Percentiles rank a stretch among this genome's conserved stretches.
Conservation (phyloP, 352 stramenopile genomes). For the Phytopythium kandeliae region DNA sequence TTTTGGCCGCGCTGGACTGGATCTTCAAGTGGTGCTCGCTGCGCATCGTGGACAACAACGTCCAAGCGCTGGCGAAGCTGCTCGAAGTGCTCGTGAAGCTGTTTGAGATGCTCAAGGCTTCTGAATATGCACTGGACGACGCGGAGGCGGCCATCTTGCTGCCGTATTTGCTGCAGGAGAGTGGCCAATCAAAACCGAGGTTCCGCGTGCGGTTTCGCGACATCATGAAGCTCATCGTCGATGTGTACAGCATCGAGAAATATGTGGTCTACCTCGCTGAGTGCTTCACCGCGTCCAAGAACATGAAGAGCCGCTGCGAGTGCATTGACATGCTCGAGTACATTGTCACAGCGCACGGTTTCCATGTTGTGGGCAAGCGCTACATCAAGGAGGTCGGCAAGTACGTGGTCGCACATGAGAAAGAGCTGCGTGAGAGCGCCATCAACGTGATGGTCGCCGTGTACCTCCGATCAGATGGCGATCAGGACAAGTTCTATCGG, state of each 20-base stretch:
- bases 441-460: slow-evolving; percentile 65
- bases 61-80: slow-evolving; percentile 77
- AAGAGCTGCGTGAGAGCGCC: slow-evolving; percentile 76
- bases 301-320: slow-evolving; percentile 81
- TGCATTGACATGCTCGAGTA: slow-evolving; percentile 82
- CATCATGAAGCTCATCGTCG: slow-evolving; percentile 74
- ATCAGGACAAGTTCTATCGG: slow-evolving; percentile 76
- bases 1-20: slow-evolving; percentile 63
- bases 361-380: slow-evolving; percentile 63
- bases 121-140: slow-evolving; percentile 66
- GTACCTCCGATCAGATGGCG: slow-evolving; percentile 58
- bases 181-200: slow-evolving; percentile 75
- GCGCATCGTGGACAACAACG: slow-evolving; percentile 85
- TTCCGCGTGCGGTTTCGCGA: slow-evolving; percentile 81
- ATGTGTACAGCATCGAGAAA: slow-evolving; percentile 79
- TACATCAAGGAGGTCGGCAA: slow-evolving; percentile 79
- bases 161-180: slow-evolving; percentile 80
- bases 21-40: slow-evolving; percentile 85
- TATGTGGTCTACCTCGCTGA: slow-evolving; percentile 70
- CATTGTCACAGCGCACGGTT: slow-evolving; percentile 55
- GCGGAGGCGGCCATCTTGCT: slow-evolving; percentile 79
- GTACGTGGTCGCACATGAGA: slow-evolving; percentile 72
- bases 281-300: slow-evolving; percentile 83
- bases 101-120: slow-evolving; percentile 70
- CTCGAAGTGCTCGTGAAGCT: slow-evolving; percentile 79